Conservation (phyloP, 1,284 basidiomycete genomes). For the Fomitiporia mediterranea region DNA sequence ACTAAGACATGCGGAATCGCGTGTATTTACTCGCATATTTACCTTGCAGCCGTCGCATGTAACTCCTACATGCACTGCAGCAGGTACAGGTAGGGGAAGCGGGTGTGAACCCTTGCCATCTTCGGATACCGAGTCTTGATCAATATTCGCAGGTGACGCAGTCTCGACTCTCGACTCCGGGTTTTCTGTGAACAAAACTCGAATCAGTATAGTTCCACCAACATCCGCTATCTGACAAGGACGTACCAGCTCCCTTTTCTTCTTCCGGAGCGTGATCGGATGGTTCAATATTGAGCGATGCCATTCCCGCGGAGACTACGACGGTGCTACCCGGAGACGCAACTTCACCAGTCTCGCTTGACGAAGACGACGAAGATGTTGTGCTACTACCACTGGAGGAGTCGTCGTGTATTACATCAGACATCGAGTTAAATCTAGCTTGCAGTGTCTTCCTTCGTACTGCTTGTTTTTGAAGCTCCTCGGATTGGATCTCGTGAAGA, state of each 20-base stretch:
- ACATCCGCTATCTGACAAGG: too few species aligned
- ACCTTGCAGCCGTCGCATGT: conserved; percentile 17
- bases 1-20: too few species aligned
- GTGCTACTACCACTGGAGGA: too few species aligned
- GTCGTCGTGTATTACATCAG: not conserved
- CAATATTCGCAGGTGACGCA: too few species aligned
- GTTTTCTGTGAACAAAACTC: not conserved
- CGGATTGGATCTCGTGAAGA: conserved; percentile 15
- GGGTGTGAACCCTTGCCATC: not conserved
- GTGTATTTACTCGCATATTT: too few species aligned
- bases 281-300: not conserved
- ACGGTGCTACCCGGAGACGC: not conserved
- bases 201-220: too few species aligned
- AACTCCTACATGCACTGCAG: conserved; percentile 8
- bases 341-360: not conserved
- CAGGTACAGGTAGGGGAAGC: not conserved
- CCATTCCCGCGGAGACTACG: conserved; percentile 1
- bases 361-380: not conserved
- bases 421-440: not conserved
- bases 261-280: not conserved
- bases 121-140: not conserved
- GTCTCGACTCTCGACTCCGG: not conserved
- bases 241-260: too few species aligned
- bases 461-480: conserved; percentile 4
- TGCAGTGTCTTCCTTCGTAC: conserved; percentile 1